Conservation (phyloP, 192 early-diverging fungal species). For the Cladochytrium replicatum region DNA sequence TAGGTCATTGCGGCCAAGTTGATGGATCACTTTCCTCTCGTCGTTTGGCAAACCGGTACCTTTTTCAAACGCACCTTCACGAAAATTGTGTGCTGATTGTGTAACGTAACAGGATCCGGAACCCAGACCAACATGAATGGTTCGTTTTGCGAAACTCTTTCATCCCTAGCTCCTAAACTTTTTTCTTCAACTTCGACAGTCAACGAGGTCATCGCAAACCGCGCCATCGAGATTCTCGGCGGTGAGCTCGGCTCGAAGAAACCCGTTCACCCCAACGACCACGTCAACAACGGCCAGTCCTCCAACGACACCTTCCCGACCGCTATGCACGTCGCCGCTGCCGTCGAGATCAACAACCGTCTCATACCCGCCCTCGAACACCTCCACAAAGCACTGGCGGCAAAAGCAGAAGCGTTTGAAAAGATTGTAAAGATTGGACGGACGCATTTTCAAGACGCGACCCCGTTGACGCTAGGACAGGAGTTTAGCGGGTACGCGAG, state of each 20-base stretch:
- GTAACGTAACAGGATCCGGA: too few relatives aligned
- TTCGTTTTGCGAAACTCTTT: conserved; percentile 20
- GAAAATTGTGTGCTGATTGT: too few relatives aligned
- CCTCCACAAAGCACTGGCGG: conserved; percentile 69
- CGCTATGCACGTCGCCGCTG: conserved; percentile 98
- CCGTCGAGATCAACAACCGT: conserved; percentile 55
- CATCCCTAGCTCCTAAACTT: too few relatives aligned
- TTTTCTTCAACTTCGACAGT: neutral
- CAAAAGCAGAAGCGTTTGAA: conserved; percentile 71
- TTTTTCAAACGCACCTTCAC: conserved; percentile 56
- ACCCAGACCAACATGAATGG: conserved; percentile 99
- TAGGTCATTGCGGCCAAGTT: conserved; percentile 84
- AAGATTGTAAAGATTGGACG: conserved; percentile 98
- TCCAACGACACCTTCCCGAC: conserved; percentile 99
- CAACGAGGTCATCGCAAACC: conserved; percentile 93
- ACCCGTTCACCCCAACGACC: conserved; percentile 98
- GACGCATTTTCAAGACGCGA: conserved; percentile 97
- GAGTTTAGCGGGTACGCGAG: conserved; percentile 95
- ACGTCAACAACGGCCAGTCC: conserved; percentile 97
- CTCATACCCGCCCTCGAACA: conserved; percentile 78
- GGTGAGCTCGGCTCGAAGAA: conserved; percentile 87
- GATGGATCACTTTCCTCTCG: conserved; percentile 94
- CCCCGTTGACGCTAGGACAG: conserved; percentile 93
- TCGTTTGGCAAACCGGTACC: conserved; percentile 73
- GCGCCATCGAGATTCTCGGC: conserved; percentile 86